phyloP scores from a whole-genome alignment of 768 basidiomycete species.

The Paxillus rubicundulus region DNA sequence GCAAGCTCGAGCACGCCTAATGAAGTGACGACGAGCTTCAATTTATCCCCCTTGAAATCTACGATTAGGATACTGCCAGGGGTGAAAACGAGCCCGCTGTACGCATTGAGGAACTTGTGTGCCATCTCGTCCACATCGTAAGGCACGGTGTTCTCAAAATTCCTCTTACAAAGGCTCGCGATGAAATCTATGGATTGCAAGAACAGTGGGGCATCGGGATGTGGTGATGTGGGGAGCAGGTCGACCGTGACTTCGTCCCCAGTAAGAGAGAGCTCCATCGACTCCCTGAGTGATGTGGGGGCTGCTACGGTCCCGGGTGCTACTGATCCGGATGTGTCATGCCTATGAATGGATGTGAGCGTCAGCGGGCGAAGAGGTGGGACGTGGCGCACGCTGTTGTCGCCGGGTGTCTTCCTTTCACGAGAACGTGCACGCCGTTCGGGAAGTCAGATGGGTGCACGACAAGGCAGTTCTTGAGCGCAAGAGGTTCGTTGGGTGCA shows the following conservation, averaged over 20 bases:
- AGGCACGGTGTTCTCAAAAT: conserved; percentile 56
- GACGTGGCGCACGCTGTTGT: conserved; percentile 65
- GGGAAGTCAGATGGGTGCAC: conserved; percentile 77
- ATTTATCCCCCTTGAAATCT: conserved; percentile 83
- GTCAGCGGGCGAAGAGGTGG: background rate
- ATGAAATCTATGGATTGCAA: conserved; percentile 81
- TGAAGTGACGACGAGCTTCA: conserved; percentile 68
- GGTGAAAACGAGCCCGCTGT: conserved; percentile 68
- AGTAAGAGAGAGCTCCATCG: conserved; percentile 78
- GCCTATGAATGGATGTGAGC: conserved; percentile 46
- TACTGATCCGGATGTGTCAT: conserved; percentile 75
- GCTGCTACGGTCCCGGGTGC: conserved; percentile 71
- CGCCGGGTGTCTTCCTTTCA: conserved; percentile 69
- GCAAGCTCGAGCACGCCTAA: conserved; percentile 60
- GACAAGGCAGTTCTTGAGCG: conserved; percentile 78
- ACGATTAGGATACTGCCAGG: conserved; percentile 72
- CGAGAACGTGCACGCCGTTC: conserved; percentile 67
- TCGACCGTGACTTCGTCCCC: conserved; percentile 79
- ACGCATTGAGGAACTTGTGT: conserved; percentile 69
- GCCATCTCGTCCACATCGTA: conserved; percentile 89
- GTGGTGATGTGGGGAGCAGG: conserved; percentile 45
- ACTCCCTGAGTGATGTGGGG: conserved; percentile 77
- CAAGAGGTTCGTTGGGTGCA: conserved; percentile 65
- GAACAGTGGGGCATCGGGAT: conserved; percentile 57
- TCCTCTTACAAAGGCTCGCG: conserved; percentile 58